phyloP scores from a whole-genome alignment of 208 protist genomes.

The Angomonas desouzai region DNA sequence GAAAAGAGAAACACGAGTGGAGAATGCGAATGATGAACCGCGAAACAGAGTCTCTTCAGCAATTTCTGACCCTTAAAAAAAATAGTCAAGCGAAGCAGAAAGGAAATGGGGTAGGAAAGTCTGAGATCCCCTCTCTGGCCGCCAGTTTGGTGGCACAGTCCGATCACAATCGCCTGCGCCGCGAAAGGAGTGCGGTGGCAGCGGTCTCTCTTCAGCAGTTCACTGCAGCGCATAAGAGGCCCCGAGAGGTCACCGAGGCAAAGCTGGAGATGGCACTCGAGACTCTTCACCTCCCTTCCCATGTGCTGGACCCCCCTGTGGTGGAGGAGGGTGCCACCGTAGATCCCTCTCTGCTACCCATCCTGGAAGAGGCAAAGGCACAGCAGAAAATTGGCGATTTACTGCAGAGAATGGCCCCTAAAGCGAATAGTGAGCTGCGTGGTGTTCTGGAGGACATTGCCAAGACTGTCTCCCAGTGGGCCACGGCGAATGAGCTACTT shows the following conservation, averaged over 20 bases:
- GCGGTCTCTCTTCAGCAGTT: neutral
- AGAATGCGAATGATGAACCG: constrained; percentile 13
- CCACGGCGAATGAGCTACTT: neutral
- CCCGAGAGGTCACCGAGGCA: neutral
- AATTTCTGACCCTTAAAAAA: neutral
- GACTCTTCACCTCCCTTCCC: neutral
- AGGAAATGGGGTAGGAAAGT: neutral
- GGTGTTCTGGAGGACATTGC: neutral
- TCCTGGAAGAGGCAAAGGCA: neutral
- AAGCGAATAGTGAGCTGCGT: neutral
- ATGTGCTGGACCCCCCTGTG: neutral
- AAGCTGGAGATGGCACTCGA: neutral
- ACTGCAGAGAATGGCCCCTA: neutral
- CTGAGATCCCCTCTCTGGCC: neutral
- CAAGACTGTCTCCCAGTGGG: neutral
- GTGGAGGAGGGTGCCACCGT: neutral
- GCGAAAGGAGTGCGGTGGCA: neutral
- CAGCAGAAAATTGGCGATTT: neutral
- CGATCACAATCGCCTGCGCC: neutral
- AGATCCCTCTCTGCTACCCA: neutral
- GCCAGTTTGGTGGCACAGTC: neutral
- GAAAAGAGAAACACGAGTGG: neutral
- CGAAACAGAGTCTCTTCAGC: neutral
- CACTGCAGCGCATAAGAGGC: neutral
- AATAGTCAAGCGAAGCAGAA: neutral